Base-by-base conservation (phyloP, 805 yeast genomes). In the Ogataea ganodermae region DNA sequence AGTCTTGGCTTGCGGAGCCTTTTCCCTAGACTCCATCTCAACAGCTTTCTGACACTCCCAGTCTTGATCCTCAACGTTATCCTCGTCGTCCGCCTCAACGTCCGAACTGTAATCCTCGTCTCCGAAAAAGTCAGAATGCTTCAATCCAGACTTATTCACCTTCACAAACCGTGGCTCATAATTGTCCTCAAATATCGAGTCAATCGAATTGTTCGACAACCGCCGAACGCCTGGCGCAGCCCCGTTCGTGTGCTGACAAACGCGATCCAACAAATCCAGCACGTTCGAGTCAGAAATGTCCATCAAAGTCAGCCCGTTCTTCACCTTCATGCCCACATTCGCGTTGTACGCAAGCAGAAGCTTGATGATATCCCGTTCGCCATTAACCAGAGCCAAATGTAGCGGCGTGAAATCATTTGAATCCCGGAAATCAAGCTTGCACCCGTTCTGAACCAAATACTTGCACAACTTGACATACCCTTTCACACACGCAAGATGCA, bases 351-450 rank as follows among this genome's bases (percentile, higher is more conserved):
- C 81, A 35, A 84, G 62, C 52, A 88, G 73, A 35, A 84, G 60
- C 36, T 76, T 74, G 51, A 88, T 85, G 32, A 85, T 73, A 39
- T 78, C 83, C 43, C 87, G 71, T 59, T 86, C 78, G 26, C 96
- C 96, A 55, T 76, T 73, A 56, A 91, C 64, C 26, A 89, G 79
- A 0, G 97, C 96, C 61, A 86, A 83, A 65, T 91, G 96, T 48
- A 94, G 71, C 4, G 99, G 96, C 0, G 97, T 84, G 52, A 80
- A 79, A 1, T 96, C 97, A 61, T 84, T 87, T 35, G 76, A 74
- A 64, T 94, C 99, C 58, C 78, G 80, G 39, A 75, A 72, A 65
- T 89, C 91, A 36, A 84, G 74, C 58, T 84, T 79, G 61, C 82
- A 78, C 1, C 84, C 84, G 58, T 69, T 80, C 42, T 76, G 81